Base-by-base conservation (phyloP, 2,329 filamentous ascomycete species). In the Thelonectria blattea region DNA sequence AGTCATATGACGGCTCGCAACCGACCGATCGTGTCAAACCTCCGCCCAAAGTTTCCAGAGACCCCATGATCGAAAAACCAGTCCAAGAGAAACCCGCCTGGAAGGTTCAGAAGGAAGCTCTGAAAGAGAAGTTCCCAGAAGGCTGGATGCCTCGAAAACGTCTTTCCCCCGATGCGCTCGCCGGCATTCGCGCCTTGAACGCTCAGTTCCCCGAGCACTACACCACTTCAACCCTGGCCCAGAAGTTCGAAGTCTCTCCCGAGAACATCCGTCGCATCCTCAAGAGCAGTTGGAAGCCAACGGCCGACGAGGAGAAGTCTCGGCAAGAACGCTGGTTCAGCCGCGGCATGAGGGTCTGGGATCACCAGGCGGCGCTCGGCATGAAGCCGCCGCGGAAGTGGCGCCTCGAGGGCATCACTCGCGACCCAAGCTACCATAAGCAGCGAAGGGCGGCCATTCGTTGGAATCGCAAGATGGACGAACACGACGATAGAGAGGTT, bases 181-280 rank as follows among this genome's bases (percentile, higher is more conserved):
- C 91, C n/a, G 93, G 93, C 43, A 96, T 99, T 68, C 88, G 93
- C 43, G 89, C 91, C 18, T 81, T 99, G 34, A 87, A 97, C 74
- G 80, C 84, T 24, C 88, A 92, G 68, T 89, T 92, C 64, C 92
- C 94, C 0, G 83, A 90, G 2, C 82, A 84, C 58, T 97, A 93
- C 78, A 91, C 89, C 4, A 96, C 91, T 1, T 76, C 83, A 15
- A 83, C 87, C 34, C 86, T 98, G 14, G 87, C 94, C 1, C 72
- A 87, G 1, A 87, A 92, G 68, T 99, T 98, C 76, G 83, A 93
- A 74, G 82, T 97, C n/a, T 93, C 92, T 1, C 82, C 91, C 2
- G 95, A 99, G 74, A 91, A 88, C 1, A 91, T 98, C 60, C 88
- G 93, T 11, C 86, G 95, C 37, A 96, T 99, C 53, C 79, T 99